Conservation (phyloP, 2,329 filamentous ascomycete genomes). For the Pleurostoma richardsiae region DNA sequence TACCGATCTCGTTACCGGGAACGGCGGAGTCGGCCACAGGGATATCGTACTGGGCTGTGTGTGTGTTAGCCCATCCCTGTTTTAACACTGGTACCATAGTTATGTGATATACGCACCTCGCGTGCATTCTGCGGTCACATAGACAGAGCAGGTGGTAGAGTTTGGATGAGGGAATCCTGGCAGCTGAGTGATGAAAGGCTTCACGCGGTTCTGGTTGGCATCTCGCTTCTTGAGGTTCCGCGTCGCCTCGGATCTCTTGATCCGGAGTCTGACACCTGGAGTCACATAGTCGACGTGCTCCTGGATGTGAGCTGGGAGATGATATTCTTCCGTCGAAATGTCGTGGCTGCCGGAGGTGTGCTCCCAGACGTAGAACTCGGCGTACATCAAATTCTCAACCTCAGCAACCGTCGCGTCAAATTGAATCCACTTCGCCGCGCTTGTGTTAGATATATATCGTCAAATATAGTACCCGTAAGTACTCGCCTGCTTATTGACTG, state of each 20-base stretch:
- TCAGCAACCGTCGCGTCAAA: slow-evolving; percentile 18
- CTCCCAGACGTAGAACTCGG: slow-evolving; percentile 17
- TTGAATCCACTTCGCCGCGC: slow-evolving; percentile 15
- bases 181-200: too few species aligned
- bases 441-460: background rate
- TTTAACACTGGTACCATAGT: too few species aligned
- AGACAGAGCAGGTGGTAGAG: slow-evolving; percentile 4
- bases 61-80: too few species aligned
- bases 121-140: slow-evolving; percentile 8
- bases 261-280: slow-evolving; percentile 5
- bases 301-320: slow-evolving; percentile 10
- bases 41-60: slow-evolving; percentile 11
- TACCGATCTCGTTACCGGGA: slow-evolving; percentile 13
- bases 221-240: too few species aligned
- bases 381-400: slow-evolving; percentile 16
- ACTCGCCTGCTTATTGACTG: slow-evolving; percentile 11
- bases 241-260: too few species aligned
- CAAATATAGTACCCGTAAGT: background rate
- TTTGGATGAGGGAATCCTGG: background rate
- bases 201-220: too few species aligned
- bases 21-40: slow-evolving; percentile 6
- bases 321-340: slow-evolving; percentile 11
- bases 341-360: slow-evolving; percentile 13
- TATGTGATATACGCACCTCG: slow-evolving; percentile 1
- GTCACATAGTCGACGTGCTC: slow-evolving; percentile 12